phyloP scores from a whole-genome alignment of 352 stramenopile species.

The Phytopythium kandeliae region DNA sequence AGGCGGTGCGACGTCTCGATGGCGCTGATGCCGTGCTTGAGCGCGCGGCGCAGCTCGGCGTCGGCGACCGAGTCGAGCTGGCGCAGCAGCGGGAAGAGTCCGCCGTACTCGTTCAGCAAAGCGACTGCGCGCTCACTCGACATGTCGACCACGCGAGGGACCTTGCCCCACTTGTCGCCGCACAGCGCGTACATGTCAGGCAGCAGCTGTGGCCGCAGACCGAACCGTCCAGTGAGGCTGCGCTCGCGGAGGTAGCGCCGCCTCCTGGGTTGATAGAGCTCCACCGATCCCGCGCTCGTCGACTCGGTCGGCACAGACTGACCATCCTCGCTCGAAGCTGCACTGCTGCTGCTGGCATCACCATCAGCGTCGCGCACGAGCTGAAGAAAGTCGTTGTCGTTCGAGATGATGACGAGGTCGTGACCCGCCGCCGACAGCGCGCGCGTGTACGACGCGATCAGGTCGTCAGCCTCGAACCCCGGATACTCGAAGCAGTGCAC shows the following conservation, averaged over 20 bases:
- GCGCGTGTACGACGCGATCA: conserved; percentile 58
- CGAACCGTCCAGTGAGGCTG: conserved; percentile 54
- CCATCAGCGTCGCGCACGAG: conserved; percentile 24
- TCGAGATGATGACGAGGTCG: conserved; percentile 60
- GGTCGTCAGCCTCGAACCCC: conserved; percentile 56
- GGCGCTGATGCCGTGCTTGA: conserved; percentile 69
- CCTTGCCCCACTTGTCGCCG: conserved; percentile 63
- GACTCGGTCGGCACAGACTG: background rate
- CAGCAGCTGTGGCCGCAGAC: conserved; percentile 37
- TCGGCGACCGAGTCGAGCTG: conserved; percentile 63
- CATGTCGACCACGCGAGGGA: conserved; percentile 48
- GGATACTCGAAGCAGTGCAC: conserved; percentile 48
- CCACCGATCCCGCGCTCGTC: conserved; percentile 15
- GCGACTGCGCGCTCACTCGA: conserved; percentile 50
- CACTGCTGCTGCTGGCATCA: background rate
- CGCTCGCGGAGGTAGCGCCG: conserved; percentile 60
- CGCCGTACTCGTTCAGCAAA: conserved; percentile 56
- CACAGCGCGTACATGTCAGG: conserved; percentile 64
- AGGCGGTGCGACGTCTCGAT: conserved; percentile 78
- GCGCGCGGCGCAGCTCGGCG: conserved; percentile 32
- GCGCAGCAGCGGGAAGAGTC: conserved; percentile 48
- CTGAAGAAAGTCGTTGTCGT: conserved; percentile 71
- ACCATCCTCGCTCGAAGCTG: background rate
- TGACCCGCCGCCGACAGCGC: conserved; percentile 30
- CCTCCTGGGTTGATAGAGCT: conserved; percentile 74